Evolutionary conservation across 2,329 filamentous ascomycete genomes (phyloP), one percentile per base, ranked within the genome.

Genomic region (Stagonosporopsis tanaceti): DNA sequence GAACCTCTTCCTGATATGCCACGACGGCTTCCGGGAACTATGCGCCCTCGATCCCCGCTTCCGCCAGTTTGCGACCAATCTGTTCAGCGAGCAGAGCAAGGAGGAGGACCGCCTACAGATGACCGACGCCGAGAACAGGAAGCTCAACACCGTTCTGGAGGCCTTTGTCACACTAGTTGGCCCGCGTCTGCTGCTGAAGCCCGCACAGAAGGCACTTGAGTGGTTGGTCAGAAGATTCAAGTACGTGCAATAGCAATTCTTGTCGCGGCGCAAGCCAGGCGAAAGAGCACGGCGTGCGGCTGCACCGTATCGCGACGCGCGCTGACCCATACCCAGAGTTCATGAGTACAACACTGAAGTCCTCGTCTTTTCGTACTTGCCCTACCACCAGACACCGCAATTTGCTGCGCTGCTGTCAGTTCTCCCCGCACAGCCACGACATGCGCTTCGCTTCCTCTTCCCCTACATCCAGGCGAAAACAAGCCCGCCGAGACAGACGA

Each of bases 71-170:
- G 84, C 86, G 60, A 82, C 84, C 55, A 93, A 87, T 51, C 83
- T 99, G 54, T 99, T 98, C 83, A 96, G 91, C 80, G 91, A 95
- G 69, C 91, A 97, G 80, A 97, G 94, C 79, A 93, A 93, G 75
- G 84, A 86, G 61, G 89, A 97, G 72, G 95, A 99, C 75, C 87
- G 95, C 51, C 89, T 87, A 22, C 89, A 95, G 78, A 89, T 98
- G 85, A 93, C 89, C 15, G 83, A 84, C 28, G 82, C 84, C 59
- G 91, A 98, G 75, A 98, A 97, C 78, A 84, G 86, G 64, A 89
- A 93, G 71, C 81, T 99, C 53, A 87, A 97, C 76, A 82, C 81
- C 47, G 89, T 89, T 54, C 79, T 98, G 53, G 90, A 96, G 67
- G 85, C 87, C 14, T 99, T 98, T 73, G 81, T 99, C 64, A 89